Percentiles rank a stretch among this genome's conserved stretches.
Evolutionary conservation across 768 basidiomycete species (phyloP).

Genomic region (Tylopilus subfusipes): DNA sequence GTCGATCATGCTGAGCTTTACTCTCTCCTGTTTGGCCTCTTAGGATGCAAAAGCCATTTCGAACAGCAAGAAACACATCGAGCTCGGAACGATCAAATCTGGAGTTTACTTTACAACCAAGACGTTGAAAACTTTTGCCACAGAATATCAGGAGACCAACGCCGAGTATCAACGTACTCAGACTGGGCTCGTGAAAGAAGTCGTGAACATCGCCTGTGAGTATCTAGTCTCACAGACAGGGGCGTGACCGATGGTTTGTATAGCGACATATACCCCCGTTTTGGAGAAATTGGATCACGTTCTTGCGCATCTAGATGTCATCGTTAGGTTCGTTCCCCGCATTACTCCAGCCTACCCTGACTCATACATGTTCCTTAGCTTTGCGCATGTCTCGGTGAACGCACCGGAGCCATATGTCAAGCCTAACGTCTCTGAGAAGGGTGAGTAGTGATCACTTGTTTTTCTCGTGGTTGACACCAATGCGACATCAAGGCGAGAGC

Average conservation of each 20-base stretch:
- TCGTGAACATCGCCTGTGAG: constrained; percentile 88
- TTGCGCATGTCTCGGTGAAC: constrained; percentile 87
- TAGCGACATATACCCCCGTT: constrained; percentile 89
- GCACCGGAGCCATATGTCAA: constrained; percentile 88
- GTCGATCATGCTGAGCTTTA: background rate
- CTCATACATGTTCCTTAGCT: constrained; percentile 44
- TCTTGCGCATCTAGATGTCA: constrained; percentile 88
- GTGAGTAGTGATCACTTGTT: constrained; percentile 33
- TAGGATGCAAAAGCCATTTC: constrained; percentile 79
- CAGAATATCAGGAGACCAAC: constrained; percentile 65
- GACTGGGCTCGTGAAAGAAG: constrained; percentile 81
- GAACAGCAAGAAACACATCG: constrained; percentile 66
- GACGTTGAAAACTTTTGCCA: constrained; percentile 64
- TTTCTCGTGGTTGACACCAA: background rate
- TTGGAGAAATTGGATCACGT: constrained; percentile 80
- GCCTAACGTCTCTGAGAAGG: constrained; percentile 74
- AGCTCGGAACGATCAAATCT: constrained; percentile 79
- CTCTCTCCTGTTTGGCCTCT: background rate
- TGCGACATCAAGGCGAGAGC: constrained; percentile 57
- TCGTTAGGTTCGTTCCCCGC: constrained; percentile 61
- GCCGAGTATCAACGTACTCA: constrained; percentile 74
- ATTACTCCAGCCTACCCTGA: background rate
- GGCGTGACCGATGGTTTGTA: background rate
- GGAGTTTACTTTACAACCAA: constrained; percentile 89
- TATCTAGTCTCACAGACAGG: background rate